These are phyloP conservation scores for Suillus decipiens DNA, from an alignment of 768 basidiomycete species.

Conservation along the genomic window DNA sequence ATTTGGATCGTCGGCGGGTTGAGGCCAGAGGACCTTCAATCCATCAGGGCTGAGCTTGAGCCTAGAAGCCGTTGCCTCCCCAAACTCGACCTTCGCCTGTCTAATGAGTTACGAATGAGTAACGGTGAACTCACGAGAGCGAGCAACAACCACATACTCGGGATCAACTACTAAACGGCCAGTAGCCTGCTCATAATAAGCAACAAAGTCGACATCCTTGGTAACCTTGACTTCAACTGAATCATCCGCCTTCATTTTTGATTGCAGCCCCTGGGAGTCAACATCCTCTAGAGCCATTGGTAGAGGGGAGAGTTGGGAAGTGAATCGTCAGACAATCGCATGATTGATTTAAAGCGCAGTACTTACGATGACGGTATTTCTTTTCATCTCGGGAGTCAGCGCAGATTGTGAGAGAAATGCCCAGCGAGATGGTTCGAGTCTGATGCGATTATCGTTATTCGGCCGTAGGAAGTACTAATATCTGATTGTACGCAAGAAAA, in stretches of 20 bases:
- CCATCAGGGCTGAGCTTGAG: constrained; percentile 50
- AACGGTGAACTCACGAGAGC: background rate
- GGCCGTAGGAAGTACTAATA: no score
- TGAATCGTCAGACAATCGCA: background rate
- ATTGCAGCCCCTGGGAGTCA: background rate
- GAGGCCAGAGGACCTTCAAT: constrained; percentile 54
- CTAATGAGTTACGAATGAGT: constrained; percentile 23
- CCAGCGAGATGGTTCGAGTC: background rate
- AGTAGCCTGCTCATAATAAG: constrained; percentile 55
- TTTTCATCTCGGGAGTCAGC: background rate
- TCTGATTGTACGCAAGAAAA: no score
- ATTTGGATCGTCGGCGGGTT: constrained; percentile 48
- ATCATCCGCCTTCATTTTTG: background rate
- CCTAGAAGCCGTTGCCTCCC: constrained; percentile 42
- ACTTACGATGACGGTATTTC: background rate
- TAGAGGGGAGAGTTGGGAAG: constrained; percentile 5
- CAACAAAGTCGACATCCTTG: constrained; percentile 34
- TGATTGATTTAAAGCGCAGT: background rate
- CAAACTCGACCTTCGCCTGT: constrained; percentile 52
- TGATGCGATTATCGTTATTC: no score
- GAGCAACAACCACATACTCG: constrained; percentile 39
- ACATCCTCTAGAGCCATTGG: background rate
- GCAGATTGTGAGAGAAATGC: background rate
- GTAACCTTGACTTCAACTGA: background rate
- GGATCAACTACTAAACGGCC: constrained; percentile 66